Evolutionary conservation across 257 asterid species (phyloP).

Genomic region (Marsdenia floribunda): DNA sequence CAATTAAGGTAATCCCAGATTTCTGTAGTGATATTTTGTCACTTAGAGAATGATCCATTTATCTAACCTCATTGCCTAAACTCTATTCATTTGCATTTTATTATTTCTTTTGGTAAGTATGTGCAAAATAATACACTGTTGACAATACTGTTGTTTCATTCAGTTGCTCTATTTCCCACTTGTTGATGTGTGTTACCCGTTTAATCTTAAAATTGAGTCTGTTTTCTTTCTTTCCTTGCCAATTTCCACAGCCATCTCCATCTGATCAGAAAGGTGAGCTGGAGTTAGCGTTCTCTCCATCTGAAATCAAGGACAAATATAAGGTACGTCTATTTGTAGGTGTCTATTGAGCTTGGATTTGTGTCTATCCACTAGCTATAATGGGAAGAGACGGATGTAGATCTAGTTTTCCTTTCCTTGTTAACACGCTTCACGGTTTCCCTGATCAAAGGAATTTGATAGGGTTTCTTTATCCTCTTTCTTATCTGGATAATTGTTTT

Average conservation of each 20-base stretch:
- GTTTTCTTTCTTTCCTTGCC: conserved; percentile 10
- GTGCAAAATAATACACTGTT: background rate
- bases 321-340: conserved; percentile 41
- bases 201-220: background rate
- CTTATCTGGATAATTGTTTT: background rate
- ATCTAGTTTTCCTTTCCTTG: background rate
- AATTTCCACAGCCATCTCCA: conserved; percentile 35
- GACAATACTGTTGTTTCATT: background rate
- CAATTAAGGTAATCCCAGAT: background rate
- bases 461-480: background rate
- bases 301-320: conserved; percentile 61
- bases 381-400: background rate
- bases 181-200: background rate
- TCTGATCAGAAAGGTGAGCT: conserved; percentile 38
- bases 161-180: background rate
- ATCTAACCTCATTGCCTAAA: background rate
- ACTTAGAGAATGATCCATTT: background rate
- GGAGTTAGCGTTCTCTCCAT: conserved; percentile 48
- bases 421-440: background rate
- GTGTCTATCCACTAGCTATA: background rate
- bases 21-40: background rate
- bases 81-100: background rate
- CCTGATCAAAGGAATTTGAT: background rate
- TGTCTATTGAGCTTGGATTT: background rate
- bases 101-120: background rate